Conservation (phyloP, 2,329 filamentous ascomycete genomes). For the Thielaviopsis cerberus region DNA sequence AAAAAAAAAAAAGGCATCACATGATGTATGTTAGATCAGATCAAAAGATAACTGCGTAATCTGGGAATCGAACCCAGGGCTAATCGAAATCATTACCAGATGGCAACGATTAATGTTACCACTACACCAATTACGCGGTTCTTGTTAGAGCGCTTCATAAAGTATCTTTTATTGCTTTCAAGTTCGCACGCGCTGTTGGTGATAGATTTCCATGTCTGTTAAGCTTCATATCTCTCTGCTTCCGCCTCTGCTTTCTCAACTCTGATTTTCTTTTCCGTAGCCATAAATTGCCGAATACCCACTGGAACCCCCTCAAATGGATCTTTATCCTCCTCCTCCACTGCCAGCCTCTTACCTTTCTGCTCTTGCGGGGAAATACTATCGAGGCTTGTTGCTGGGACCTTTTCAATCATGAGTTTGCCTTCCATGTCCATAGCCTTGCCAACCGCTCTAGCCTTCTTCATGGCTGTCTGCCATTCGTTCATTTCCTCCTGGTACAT, state of each 20-base stretch:
- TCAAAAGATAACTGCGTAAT: conserved; percentile 7
- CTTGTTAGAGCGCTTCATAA: not conserved
- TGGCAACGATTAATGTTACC: conserved; percentile 11
- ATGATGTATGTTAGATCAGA: not conserved
- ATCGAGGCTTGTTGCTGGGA: too few relatives aligned
- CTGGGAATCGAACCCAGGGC: conserved; percentile 10
- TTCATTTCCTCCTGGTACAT: conserved; percentile 80
- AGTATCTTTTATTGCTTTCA: too few relatives aligned
- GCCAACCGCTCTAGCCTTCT: conserved; percentile 25
- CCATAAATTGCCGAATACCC: conserved; percentile 93
- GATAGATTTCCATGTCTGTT: not conserved
- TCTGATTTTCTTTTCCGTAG: conserved; percentile 78
- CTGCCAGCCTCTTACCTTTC: conserved; percentile 6
- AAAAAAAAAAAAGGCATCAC: not conserved
- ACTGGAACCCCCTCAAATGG: conserved; percentile 70
- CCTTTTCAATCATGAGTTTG: conserved; percentile 17
- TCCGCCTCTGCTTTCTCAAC: conserved; percentile 46
- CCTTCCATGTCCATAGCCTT: not conserved
- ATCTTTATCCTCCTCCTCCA: conserved; percentile 36
- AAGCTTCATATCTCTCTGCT: conserved; percentile 24
- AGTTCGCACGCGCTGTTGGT: too few relatives aligned
- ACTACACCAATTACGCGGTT: conserved; percentile 8
- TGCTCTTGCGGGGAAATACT: conserved; percentile 20
- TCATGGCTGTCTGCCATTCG: conserved; percentile 54
- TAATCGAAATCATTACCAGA: conserved; percentile 10